Percentiles rank a stretch among this genome's conserved stretches.
phyloP scores from a whole-genome alignment of 441 rosid species.

The Sinapis alba region DNA sequence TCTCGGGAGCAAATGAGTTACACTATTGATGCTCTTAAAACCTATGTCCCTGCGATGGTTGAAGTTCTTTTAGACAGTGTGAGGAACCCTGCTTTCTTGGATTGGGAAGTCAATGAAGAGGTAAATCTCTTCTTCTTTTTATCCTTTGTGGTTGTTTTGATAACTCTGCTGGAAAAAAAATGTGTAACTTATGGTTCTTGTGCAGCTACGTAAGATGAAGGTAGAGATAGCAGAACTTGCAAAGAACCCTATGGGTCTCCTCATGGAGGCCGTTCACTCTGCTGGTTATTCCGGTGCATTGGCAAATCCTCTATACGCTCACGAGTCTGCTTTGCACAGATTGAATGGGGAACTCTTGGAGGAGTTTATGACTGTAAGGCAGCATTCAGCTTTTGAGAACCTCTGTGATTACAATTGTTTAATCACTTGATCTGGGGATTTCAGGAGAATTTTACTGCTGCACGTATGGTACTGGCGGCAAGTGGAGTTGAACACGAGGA shows the following conservation, averaged over 20 bases:
- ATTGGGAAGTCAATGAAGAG: constrained; percentile 94
- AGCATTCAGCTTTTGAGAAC: background rate
- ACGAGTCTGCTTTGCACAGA: constrained; percentile 60
- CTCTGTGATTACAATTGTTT: constrained; percentile 6
- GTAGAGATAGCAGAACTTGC: constrained; percentile 61
- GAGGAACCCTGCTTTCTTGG: constrained; percentile 86
- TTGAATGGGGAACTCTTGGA: constrained; percentile 63
- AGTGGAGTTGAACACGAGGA: constrained; percentile 82
- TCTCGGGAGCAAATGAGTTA: constrained; percentile 90
- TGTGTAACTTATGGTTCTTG: background rate
- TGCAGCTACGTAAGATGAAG: constrained; percentile 53
- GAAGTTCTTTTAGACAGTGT: constrained; percentile 85
- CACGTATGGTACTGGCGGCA: constrained; percentile 86
- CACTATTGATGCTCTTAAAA: constrained; percentile 85
- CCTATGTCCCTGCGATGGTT: constrained; percentile 82
- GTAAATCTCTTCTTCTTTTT: constrained; percentile 44
- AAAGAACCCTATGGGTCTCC: constrained; percentile 77
- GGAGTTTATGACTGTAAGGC: constrained; percentile 75
- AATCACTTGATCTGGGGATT: constrained; percentile 33
- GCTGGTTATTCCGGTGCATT: constrained; percentile 77
- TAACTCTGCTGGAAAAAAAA: background rate
- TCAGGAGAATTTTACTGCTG: constrained; percentile 81
- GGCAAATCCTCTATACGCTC: constrained; percentile 81
- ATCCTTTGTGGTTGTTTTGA: background rate
- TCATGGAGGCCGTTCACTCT: constrained; percentile 87